Evolutionary conservation across 2,329 filamentous ascomycete species (phyloP).

Genomic region (Verruconis gallopava): DNA sequence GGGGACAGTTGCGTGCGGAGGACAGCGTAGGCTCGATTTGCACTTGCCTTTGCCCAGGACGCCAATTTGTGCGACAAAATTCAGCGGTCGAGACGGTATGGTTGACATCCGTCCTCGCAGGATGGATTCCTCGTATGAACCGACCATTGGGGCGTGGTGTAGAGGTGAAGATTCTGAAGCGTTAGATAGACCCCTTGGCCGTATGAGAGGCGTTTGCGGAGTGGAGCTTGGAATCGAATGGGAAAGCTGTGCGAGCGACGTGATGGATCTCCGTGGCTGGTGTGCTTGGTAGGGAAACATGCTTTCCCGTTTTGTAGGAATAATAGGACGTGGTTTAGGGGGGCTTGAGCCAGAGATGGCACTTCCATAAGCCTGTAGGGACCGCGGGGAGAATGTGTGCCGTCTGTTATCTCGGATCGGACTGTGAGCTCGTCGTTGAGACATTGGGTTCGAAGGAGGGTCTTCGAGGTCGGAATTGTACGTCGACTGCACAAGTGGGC

Average conservation of each 20-base stretch:
- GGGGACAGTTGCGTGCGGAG: conserved; percentile 75
- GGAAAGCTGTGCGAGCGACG: conserved; percentile 36
- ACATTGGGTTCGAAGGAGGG: conserved; percentile 27
- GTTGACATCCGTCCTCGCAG: conserved; percentile 93
- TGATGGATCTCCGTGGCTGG: conserved; percentile 63
- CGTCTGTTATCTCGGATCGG: conserved; percentile 44
- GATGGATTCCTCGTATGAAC: conserved; percentile 96
- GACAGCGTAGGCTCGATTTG: conserved; percentile 72
- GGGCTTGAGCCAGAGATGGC: neutral
- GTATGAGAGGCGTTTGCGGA: conserved; percentile 33
- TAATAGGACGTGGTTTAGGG: conserved; percentile 23
- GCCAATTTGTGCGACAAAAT: conserved; percentile 91
- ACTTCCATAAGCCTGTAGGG: conserved; percentile 31
- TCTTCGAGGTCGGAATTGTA: conserved; percentile 69
- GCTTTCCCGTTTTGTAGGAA: conserved; percentile 44
- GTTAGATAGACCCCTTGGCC: conserved; percentile 54
- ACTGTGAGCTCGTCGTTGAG: conserved; percentile 25
- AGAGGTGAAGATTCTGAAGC: conserved; percentile 62
- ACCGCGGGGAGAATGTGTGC: conserved; percentile 57
- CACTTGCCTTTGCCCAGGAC: conserved; percentile 83
- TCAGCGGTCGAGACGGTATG: conserved; percentile 78
- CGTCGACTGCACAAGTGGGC: conserved; percentile 77
- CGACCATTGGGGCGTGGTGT: conserved; percentile 89
- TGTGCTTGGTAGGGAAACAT: conserved; percentile 61
- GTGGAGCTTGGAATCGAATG: conserved; percentile 22